Evolutionary conservation across 1,284 basidiomycete genomes (phyloP).

Genomic region (Sparassis latifolia): DNA sequence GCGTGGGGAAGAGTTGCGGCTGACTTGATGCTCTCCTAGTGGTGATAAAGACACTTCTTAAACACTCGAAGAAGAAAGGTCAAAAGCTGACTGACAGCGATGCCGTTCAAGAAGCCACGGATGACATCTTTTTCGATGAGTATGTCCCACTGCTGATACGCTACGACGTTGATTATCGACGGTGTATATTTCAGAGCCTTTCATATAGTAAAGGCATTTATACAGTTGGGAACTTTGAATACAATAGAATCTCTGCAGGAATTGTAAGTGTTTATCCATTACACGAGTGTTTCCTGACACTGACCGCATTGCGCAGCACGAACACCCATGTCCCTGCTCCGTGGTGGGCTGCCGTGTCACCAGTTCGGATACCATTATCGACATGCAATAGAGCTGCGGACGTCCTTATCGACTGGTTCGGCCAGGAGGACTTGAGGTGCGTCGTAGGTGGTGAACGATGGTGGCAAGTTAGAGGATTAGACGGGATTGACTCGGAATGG

Average conservation of each 20-base stretch:
- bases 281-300: neutral
- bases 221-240: constrained; percentile 51
- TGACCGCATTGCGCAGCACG: constrained; percentile 35
- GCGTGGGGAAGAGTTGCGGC: neutral
- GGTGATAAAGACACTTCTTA: constrained; percentile 53
- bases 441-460: constrained; percentile 78
- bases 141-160: constrained; percentile 15
- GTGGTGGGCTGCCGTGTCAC: constrained; percentile 68
- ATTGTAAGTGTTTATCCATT: constrained; percentile 34
- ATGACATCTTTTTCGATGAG: constrained; percentile 62
- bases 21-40: constrained; percentile 17
- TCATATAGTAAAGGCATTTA: constrained; percentile 63
- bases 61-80: constrained; percentile 47
- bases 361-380: constrained; percentile 57
- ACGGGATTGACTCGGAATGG: constrained; percentile 76
- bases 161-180: neutral
- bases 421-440: constrained; percentile 61
- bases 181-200: constrained; percentile 39
- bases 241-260: constrained; percentile 55
- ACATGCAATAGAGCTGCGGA: constrained; percentile 70
- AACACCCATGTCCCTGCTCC: constrained; percentile 78
- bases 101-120: constrained; percentile 35
- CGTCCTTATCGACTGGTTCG: constrained; percentile 70
- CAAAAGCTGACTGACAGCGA: constrained; percentile 33
- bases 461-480: constrained; percentile 77